A percentile compares a stretch with the other conserved stretches of the same genome.
Evolutionary conservation across 2,329 filamentous ascomycete species (phyloP).

Genomic region (Cladosporium sphaerospermum): DNA sequence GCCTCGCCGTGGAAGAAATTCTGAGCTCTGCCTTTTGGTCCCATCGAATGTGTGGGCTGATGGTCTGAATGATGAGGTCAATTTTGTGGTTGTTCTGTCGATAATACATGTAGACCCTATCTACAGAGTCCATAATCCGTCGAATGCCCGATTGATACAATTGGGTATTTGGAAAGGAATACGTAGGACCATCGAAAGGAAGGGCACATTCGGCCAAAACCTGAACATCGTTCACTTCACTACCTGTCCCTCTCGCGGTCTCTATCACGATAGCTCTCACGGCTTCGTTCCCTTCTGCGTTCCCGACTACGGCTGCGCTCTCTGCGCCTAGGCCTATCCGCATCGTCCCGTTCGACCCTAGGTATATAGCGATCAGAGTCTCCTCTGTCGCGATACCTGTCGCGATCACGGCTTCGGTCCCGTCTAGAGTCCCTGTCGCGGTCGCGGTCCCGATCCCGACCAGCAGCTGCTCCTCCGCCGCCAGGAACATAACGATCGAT

Average conservation of each 20-base stretch:
- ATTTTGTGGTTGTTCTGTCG: too few relatives aligned
- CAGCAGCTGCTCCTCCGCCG: slow-evolving; percentile 24
- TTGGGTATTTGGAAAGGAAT: too few relatives aligned
- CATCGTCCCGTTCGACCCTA: slow-evolving; percentile 8
- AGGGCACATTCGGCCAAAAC: too few relatives aligned
- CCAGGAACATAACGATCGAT: slow-evolving; percentile 38
- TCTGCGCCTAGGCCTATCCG: slow-evolving; percentile 7
- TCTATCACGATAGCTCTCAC: slow-evolving; percentile 1
- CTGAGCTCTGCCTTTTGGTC: too few relatives aligned
- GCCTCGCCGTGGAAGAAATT: too few relatives aligned
- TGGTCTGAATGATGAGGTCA: too few relatives aligned
- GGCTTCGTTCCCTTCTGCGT: slow-evolving; percentile 9
- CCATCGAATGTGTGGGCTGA: too few relatives aligned
- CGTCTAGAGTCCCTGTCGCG: slow-evolving; percentile 20
- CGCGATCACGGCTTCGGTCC: slow-evolving; percentile 22
- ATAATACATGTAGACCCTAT: too few relatives aligned
- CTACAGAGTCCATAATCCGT: too few relatives aligned
- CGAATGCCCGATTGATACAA: too few relatives aligned
- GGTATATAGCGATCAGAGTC: slow-evolving; percentile 32
- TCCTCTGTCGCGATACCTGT: slow-evolving; percentile 27
- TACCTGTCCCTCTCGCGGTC: not conserved
- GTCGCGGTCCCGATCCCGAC: slow-evolving; percentile 23
- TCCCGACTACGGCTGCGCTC: slow-evolving; percentile 15
- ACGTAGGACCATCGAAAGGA: too few relatives aligned
- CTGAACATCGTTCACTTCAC: too few relatives aligned